Percentiles rank a stretch among this genome's conserved stretches.
Evolutionary conservation across 208 protist species (phyloP).

Genomic region (Trypanosoma platydactyli): DNA sequence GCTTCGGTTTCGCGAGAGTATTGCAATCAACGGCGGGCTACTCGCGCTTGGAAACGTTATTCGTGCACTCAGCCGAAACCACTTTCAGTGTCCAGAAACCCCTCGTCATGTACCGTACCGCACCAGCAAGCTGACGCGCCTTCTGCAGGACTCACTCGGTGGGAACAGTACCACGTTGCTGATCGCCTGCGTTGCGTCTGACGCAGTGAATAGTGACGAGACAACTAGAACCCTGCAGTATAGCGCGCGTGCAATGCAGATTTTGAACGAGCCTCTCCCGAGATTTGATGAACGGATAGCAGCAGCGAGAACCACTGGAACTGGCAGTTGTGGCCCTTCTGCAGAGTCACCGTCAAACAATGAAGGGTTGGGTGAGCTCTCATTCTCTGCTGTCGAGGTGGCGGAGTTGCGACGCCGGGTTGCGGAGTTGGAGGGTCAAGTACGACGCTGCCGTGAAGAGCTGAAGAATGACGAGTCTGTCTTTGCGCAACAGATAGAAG

Average conservation of each 20-base stretch:
- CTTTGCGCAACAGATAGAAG: slow-evolving; percentile 71
- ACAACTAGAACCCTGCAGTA: slow-evolving; percentile 92
- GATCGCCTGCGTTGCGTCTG: slow-evolving; percentile 84
- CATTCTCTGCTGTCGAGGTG: slow-evolving; percentile 21
- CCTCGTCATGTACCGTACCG: slow-evolving; percentile 83
- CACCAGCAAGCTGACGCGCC: slow-evolving; percentile 88
- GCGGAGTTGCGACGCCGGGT: slow-evolving; percentile 23
- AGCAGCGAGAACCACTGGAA: background rate
- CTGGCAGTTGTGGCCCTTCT: background rate
- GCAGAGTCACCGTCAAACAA: background rate
- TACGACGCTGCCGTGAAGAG: slow-evolving; percentile 62
- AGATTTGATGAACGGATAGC: slow-evolving; percentile 44
- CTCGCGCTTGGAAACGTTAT: slow-evolving; percentile 95
- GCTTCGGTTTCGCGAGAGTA: slow-evolving; percentile 89
- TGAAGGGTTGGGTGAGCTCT: background rate
- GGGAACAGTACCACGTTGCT: slow-evolving; percentile 86
- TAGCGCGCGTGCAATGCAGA: slow-evolving; percentile 85
- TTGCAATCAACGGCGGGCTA: slow-evolving; percentile 92
- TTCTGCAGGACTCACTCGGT: slow-evolving; percentile 90
- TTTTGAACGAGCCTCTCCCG: slow-evolving; percentile 78
- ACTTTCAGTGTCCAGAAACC: slow-evolving; percentile 27
- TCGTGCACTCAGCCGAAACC: slow-evolving; percentile 70
- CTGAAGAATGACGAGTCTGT: slow-evolving; percentile 68
- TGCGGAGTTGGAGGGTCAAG: slow-evolving; percentile 32
- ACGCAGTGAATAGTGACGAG: slow-evolving; percentile 77